Conservation (phyloP, 768 basidiomycete genomes). For the Gloeophyllum trabeum region DNA sequence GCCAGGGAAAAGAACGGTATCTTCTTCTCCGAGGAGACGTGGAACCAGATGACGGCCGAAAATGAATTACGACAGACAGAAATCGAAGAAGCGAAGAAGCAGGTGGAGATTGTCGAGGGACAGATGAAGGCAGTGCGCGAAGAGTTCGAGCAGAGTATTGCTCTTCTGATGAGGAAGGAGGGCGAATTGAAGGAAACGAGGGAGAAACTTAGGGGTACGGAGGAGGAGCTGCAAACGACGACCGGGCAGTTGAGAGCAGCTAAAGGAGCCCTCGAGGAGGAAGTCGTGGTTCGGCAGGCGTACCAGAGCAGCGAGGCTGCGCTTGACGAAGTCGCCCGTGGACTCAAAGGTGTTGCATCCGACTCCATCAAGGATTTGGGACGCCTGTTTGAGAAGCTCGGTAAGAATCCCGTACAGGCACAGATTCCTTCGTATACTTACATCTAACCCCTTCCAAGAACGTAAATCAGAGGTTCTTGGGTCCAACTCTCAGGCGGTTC, state of each 20-base stretch:
- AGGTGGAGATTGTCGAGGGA: slow-evolving; percentile 73
- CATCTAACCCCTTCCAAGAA: slow-evolving; percentile 47
- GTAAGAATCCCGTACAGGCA: too few species aligned
- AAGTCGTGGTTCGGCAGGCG: slow-evolving; percentile 65
- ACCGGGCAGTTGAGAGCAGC: slow-evolving; percentile 46
- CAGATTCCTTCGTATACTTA: not conserved
- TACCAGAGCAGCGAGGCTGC: slow-evolving; percentile 63
- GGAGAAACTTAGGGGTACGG: slow-evolving; percentile 40
- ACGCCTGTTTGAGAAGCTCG: slow-evolving; percentile 73
- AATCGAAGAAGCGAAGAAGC: slow-evolving; percentile 72
- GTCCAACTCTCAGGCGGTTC: slow-evolving; percentile 56
- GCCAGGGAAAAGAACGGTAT: slow-evolving; percentile 96
- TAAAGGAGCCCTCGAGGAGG: slow-evolving; percentile 64
- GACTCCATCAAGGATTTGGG: slow-evolving; percentile 62
- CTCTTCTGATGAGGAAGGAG: slow-evolving; percentile 60
- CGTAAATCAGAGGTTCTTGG: slow-evolving; percentile 57
- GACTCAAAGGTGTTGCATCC: slow-evolving; percentile 51
- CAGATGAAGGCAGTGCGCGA: slow-evolving; percentile 73
- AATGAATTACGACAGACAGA: slow-evolving; percentile 70
- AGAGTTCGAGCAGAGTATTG: slow-evolving; percentile 88
- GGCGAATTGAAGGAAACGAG: slow-evolving; percentile 60
- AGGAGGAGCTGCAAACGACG: slow-evolving; percentile 38
- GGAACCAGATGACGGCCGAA: slow-evolving; percentile 72
- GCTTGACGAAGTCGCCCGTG: slow-evolving; percentile 63
- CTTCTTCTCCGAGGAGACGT: slow-evolving; percentile 84